These are phyloP conservation scores for Fusarium musae DNA, from an alignment of 2,329 filamentous ascomycete species.

Conservation along the genomic window DNA sequence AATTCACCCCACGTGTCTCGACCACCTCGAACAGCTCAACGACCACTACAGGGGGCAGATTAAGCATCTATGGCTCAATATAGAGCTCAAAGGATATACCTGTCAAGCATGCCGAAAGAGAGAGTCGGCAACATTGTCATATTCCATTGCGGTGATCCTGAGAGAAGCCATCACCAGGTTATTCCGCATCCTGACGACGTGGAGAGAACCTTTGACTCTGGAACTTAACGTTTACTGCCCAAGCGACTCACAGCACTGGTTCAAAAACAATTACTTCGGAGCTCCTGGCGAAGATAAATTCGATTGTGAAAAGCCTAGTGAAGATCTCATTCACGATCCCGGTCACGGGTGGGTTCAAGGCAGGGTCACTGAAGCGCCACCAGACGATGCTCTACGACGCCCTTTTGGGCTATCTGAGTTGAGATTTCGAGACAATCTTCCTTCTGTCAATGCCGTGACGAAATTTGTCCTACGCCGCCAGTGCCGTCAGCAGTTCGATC, in stretches of 20 bases:
- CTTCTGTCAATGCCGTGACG: not conserved
- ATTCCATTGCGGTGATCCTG: not conserved
- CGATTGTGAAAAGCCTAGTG: not conserved
- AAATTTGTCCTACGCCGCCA: slow-evolving; percentile 20
- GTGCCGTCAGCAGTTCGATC: slow-evolving; percentile 12
- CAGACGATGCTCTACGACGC: slow-evolving; percentile 6
- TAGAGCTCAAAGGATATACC: slow-evolving; percentile 20
- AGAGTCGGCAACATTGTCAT: not conserved
- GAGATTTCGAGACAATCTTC: not conserved
- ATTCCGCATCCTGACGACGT: slow-evolving; percentile 10
- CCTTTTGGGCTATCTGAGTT: not conserved
- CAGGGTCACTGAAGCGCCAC: not conserved
- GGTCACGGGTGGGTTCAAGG: slow-evolving; percentile 7
- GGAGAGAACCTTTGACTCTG: not conserved
- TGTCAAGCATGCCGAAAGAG: slow-evolving; percentile 1
- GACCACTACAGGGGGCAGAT: not conserved
- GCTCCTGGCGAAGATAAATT: slow-evolving; percentile 12
- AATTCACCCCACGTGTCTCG: slow-evolving; percentile 1
- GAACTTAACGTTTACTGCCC: slow-evolving; percentile 20
- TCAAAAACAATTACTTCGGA: slow-evolving; percentile 23
- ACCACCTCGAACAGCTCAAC: not conserved
- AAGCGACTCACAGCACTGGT: slow-evolving; percentile 34
- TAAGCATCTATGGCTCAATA: slow-evolving; percentile 26
- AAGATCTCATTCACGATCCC: not conserved
- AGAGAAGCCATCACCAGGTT: not conserved